phyloP scores from a whole-genome alignment of 1,284 basidiomycete genomes.

The Melanopsichium pennsylvanicum region DNA sequence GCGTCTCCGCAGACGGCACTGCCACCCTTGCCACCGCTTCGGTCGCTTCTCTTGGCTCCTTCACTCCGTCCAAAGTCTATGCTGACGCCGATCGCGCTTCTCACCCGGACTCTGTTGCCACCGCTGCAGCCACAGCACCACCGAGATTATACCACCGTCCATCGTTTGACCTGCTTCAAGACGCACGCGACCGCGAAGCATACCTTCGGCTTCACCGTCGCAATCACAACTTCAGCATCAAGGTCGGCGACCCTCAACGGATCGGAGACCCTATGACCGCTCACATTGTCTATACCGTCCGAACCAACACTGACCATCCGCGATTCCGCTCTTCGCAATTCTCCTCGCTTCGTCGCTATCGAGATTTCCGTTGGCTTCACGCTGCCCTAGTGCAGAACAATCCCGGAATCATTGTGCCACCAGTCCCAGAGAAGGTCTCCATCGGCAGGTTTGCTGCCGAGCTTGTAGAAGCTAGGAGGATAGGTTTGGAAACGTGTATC shows the following conservation, averaged over 20 bases:
- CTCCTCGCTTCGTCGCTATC: constrained; percentile 88
- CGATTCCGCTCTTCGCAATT: constrained; percentile 46
- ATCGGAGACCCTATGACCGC: constrained; percentile 62
- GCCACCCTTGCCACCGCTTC: constrained; percentile 6
- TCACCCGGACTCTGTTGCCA: neutral
- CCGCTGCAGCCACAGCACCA: neutral
- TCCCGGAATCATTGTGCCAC: constrained; percentile 95
- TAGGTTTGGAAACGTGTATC: constrained; percentile 66
- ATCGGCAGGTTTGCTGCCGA: constrained; percentile 70
- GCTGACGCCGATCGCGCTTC: constrained; percentile 7
- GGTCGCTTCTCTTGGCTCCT: constrained; percentile 19
- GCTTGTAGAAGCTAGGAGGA: constrained; percentile 67
- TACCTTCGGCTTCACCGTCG: constrained; percentile 12
- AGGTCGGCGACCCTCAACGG: constrained; percentile 63
- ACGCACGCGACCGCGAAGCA: constrained; percentile 24
- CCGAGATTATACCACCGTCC: constrained; percentile 41
- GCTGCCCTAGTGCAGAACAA: constrained; percentile 89
- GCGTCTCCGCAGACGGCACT: neutral
- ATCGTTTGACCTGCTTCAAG: constrained; percentile 34
- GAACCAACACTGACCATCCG: constrained; percentile 54
- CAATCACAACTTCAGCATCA: constrained; percentile 48
- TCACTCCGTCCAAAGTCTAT: constrained; percentile 9
- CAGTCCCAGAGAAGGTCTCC: constrained; percentile 92
- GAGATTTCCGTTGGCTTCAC: constrained; percentile 96
- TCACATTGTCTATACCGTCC: constrained; percentile 68